Percentiles rank a stretch among this genome's conserved stretches.
Conservation (phyloP, 768 basidiomycete species). For the Gymnopilus junonius region DNA sequence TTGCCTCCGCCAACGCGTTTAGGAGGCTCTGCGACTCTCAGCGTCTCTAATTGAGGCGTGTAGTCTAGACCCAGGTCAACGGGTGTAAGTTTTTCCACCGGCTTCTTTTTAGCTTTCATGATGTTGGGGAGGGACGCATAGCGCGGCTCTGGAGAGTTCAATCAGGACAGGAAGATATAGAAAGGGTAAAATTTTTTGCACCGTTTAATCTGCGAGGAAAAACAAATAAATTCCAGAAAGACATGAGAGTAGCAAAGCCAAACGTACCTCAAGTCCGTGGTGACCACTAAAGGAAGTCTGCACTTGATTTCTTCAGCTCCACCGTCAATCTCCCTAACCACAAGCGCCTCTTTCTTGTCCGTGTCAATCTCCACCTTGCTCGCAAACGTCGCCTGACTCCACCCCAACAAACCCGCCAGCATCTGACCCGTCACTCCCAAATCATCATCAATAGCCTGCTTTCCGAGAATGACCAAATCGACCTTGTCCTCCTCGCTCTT, state of each 20-base stretch:
- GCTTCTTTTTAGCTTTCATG: slow-evolving; percentile 99
- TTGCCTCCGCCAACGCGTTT: slow-evolving; percentile 92
- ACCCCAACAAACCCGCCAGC: slow-evolving; percentile 90
- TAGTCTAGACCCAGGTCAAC: slow-evolving; percentile 85
- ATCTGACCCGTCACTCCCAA: slow-evolving; percentile 96
- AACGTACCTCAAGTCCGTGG: slow-evolving; percentile 88
- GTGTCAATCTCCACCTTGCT: slow-evolving; percentile 80
- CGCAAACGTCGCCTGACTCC: slow-evolving; percentile 96
- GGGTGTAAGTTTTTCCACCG: slow-evolving; percentile 80
- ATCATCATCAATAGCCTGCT: slow-evolving; percentile 99
- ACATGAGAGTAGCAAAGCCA: background rate
- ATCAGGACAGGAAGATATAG: background rate
- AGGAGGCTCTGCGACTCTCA: slow-evolving; percentile 90
- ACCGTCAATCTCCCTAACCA: slow-evolving; percentile 94
- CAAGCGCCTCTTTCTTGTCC: slow-evolving; percentile 62
- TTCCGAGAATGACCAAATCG: slow-evolving; percentile 94
- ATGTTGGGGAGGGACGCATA: slow-evolving; percentile 98
- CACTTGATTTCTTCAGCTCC: slow-evolving; percentile 85
- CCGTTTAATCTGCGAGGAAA: slow-evolving; percentile 66
- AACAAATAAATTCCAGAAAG: background rate
- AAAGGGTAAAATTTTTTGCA: slow-evolving; percentile 30
- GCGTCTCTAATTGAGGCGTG: slow-evolving; percentile 78
- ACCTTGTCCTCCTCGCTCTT: slow-evolving; percentile 46
- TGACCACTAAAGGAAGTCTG: slow-evolving; percentile 82
- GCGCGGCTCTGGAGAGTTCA: slow-evolving; percentile 71